phyloP scores from a whole-genome alignment of 495 filamentous ascomycete species.

The Tuber calosporum region DNA sequence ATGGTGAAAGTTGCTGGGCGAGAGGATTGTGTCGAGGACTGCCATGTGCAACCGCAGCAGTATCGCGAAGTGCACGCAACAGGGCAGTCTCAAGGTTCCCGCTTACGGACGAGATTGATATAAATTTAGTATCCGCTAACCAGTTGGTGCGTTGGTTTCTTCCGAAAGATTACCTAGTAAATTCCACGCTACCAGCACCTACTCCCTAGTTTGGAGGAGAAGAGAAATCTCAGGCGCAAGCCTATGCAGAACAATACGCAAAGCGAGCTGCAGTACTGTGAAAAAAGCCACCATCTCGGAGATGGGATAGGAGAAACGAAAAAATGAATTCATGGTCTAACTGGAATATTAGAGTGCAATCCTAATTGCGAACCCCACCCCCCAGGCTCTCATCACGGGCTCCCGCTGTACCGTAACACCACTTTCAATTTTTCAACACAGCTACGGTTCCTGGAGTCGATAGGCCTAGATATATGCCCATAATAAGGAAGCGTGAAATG shows the following conservation, averaged over 20 bases:
- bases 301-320: background rate
- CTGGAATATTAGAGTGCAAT: background rate
- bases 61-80: background rate
- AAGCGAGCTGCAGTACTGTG: background rate
- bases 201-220: background rate
- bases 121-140: background rate
- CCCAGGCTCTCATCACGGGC: background rate
- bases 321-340: background rate
- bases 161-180: background rate
- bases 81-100: background rate
- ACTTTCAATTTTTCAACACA: background rate
- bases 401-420: background rate
- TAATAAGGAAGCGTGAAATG: too few species aligned
- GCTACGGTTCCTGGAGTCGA: background rate
- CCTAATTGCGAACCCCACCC: background rate
- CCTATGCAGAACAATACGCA: background rate
- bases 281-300: background rate
- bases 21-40: background rate
- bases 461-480: background rate
- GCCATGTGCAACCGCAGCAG: background rate
- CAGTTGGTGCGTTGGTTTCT: background rate
- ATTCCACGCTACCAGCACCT: background rate
- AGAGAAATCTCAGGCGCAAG: background rate
- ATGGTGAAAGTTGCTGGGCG: background rate
- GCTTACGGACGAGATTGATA: background rate